phyloP scores from a whole-genome alignment of 2,329 filamentous ascomycete genomes.

The Talaromyces sp. region DNA sequence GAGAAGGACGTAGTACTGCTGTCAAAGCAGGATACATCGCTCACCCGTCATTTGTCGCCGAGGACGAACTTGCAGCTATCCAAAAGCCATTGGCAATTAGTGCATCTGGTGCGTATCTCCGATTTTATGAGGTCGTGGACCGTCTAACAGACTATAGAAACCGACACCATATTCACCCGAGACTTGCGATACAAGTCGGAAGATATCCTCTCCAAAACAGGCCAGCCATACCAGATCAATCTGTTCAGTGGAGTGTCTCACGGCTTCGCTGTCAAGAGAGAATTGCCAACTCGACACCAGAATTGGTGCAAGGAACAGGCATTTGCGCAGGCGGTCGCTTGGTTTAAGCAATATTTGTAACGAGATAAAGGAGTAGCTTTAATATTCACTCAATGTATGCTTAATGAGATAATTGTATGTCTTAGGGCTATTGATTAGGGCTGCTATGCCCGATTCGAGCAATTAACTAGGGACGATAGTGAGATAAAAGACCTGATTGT shows the following conservation, averaged over 20 bases:
- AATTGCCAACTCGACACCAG: slow-evolving; percentile 56
- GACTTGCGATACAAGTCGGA: slow-evolving; percentile 66
- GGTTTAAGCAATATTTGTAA: slow-evolving; percentile 67
- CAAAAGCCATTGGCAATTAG: slow-evolving; percentile 68
- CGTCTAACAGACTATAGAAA: slow-evolving; percentile 46
- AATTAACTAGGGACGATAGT: neutral
- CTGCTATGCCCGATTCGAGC: neutral
- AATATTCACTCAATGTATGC: neutral
- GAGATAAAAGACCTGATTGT: neutral
- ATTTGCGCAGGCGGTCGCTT: slow-evolving; percentile 72
- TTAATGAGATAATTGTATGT: neutral
- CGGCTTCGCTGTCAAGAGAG: slow-evolving; percentile 71
- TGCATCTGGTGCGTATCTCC: slow-evolving; percentile 44
- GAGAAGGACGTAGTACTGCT: slow-evolving; percentile 46
- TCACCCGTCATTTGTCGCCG: slow-evolving; percentile 72
- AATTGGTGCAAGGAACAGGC: slow-evolving; percentile 78
- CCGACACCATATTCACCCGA: slow-evolving; percentile 63
- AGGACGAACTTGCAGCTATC: slow-evolving; percentile 65
- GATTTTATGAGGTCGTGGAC: too few relatives aligned
- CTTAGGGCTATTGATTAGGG: neutral
- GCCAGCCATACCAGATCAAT: slow-evolving; percentile 70
- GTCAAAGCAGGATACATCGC: slow-evolving; percentile 71
- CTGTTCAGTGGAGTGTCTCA: slow-evolving; percentile 70
- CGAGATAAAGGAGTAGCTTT: neutral
- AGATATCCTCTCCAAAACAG: slow-evolving; percentile 58